Conservation (phyloP, 2,329 filamentous ascomycete species). For the Orbilia quercus region DNA sequence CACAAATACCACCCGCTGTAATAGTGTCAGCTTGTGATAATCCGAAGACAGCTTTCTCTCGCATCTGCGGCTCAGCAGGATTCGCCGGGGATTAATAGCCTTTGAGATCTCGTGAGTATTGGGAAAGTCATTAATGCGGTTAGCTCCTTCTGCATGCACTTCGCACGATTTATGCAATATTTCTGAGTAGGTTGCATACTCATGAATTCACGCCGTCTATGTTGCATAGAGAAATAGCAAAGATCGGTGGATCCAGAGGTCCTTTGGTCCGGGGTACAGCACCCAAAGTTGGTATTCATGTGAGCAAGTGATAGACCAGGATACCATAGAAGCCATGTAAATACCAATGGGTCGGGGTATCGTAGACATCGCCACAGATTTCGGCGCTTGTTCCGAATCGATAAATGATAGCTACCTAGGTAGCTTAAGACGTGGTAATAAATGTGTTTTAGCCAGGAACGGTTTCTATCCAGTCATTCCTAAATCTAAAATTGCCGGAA, state of each 20-base stretch:
- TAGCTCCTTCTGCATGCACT: neutral
- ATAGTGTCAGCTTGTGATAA: slow-evolving; percentile 24
- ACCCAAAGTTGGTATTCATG: slow-evolving; percentile 32
- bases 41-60: slow-evolving; percentile 18
- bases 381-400: slow-evolving; percentile 33
- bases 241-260: slow-evolving; percentile 32
- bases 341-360: slow-evolving; percentile 2
- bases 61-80: slow-evolving; percentile 21
- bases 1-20: neutral
- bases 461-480: slow-evolving; percentile 24
- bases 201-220: slow-evolving; percentile 28
- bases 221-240: slow-evolving; percentile 45
- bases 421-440: slow-evolving; percentile 8
- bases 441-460: slow-evolving; percentile 36
- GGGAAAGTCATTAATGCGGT: neutral
- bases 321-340: slow-evolving; percentile 18
- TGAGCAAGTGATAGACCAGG: slow-evolving; percentile 27
- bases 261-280: slow-evolving; percentile 11
- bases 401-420: slow-evolving; percentile 6
- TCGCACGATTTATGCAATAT: slow-evolving; percentile 27
- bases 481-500: slow-evolving; percentile 28
- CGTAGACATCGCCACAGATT: slow-evolving; percentile 7
- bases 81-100: slow-evolving; percentile 12
- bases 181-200: neutral
- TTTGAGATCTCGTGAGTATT: neutral